These are phyloP conservation scores for Candida nonsorbophila DNA, from an alignment of 805 yeast genomes.

Conservation along the genomic window DNA sequence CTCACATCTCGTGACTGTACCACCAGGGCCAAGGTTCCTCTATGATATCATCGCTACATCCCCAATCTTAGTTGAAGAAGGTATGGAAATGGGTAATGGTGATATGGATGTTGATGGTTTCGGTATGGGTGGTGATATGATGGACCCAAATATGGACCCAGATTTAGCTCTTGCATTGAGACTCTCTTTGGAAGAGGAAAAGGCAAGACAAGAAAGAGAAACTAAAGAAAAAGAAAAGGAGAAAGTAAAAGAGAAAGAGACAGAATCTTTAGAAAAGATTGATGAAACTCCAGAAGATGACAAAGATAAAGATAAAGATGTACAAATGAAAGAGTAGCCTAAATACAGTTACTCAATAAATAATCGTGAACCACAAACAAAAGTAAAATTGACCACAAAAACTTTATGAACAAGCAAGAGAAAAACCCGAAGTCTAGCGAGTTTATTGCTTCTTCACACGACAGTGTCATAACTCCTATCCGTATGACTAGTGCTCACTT, in stretches of 20 bases:
- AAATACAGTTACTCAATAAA: background rate
- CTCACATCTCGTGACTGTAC: conserved; percentile 78
- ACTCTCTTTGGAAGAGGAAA: conserved; percentile 91
- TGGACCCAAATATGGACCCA: conserved; percentile 90
- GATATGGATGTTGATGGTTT: conserved; percentile 41
- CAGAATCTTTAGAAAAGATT: conserved; percentile 23
- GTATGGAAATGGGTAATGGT: conserved; percentile 45
- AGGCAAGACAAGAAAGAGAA: conserved; percentile 81
- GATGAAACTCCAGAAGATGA: conserved; percentile 19
- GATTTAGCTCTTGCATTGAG: conserved; percentile 95
- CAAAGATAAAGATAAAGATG: conserved; percentile 7
- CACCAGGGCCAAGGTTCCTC: conserved; percentile 82
- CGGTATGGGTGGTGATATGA: conserved; percentile 36
- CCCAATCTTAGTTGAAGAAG: conserved; percentile 65
- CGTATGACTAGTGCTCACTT: conserved; percentile 45
- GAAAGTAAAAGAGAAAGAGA: conserved; percentile 15
- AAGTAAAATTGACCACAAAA: background rate
- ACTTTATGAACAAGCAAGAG: conserved; percentile 4
- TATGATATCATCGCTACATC: conserved; percentile 79
- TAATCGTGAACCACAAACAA: background rate
- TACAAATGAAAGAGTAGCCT: conserved; percentile 1
- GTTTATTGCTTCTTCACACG: conserved; percentile 15
- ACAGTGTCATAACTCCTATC: conserved; percentile 15
- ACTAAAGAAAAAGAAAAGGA: conserved; percentile 33
- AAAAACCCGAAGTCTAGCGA: background rate